Base-by-base conservation (phyloP, 1,139 yeast genomes). In the Geotrichum aggregatum region DNA sequence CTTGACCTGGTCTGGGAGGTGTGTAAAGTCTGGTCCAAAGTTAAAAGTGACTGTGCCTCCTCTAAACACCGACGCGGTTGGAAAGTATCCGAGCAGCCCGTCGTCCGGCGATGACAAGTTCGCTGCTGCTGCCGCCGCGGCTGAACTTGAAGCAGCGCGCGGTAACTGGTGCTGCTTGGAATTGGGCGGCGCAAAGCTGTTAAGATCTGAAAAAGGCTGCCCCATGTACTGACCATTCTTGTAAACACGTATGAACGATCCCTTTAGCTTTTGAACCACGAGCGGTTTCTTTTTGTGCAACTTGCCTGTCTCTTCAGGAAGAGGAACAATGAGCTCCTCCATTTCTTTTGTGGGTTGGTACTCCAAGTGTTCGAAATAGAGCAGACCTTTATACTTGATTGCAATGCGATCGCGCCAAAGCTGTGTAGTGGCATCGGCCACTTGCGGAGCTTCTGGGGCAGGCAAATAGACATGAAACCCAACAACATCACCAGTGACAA, bases 61-160 rank as follows among this genome's bases (percentile, higher is more conserved):
- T 58, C 81, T 80, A 64, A 82, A 92, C 34, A 86, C 87, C 52
- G 96, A 86, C 33, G 88, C 74, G 71, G 91, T 87, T 1, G 98
- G 98, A 68, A 82, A 92, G 66, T 94, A 92, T 0, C 98, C 98
- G 52, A 89, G 70, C 45, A 80, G 74, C 1, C 95, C 96, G 65
- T 92, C 97, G 65, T 92, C 91, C 26, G 61, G 48, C 26, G 54
- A 51, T 13, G 36, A 33, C 6, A 38, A 6, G 11, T 47, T 6
- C 4, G 45, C 14, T 3, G 36, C 16, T n/a, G 45, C 38, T 13
- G 34, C 55, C 52, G 52, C 54, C 47, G 57, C 52, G 28, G 28
- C 28, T 5, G 28, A 5, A 24, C 5, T 24, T 5, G 28, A 5
- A 24, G 28, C 28, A 24, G 28, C 28, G 52, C 24, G 55, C 16